These are phyloP conservation scores for Mortierella sp. DNA, from an alignment of 371 early-diverging fungal genomes.

Conservation along the genomic window DNA sequence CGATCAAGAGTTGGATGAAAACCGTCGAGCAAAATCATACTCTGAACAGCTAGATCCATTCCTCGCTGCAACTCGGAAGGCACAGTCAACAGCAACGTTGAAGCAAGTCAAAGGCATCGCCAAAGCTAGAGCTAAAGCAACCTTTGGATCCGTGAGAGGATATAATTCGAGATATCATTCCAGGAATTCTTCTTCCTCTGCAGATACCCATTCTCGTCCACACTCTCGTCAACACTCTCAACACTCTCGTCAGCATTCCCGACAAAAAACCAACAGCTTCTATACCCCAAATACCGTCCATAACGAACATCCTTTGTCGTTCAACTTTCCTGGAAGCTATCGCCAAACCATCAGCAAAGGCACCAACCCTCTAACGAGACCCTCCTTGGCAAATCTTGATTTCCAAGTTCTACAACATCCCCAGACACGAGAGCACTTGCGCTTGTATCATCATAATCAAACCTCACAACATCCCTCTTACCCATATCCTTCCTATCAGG, in stretches of 20 bases:
- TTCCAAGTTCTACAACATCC: slow-evolving; percentile 14
- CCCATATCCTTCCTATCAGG: background rate
- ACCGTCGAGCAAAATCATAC: slow-evolving; percentile 35
- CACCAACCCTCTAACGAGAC: slow-evolving; percentile 20
- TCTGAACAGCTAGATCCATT: slow-evolving; percentile 56
- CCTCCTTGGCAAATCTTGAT: slow-evolving; percentile 1
- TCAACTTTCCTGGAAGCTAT: slow-evolving; percentile 14
- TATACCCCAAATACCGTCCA: background rate
- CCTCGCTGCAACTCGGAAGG: slow-evolving; percentile 41
- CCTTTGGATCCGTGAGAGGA: slow-evolving; percentile 30
- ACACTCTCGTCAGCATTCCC: slow-evolving; percentile 31
- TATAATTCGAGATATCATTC: slow-evolving; percentile 22
- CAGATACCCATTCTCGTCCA: background rate
- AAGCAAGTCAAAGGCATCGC: slow-evolving; percentile 38
- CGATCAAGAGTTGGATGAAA: slow-evolving; percentile 32
- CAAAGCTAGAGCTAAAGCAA: slow-evolving; percentile 39
- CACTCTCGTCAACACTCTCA: slow-evolving; percentile 28
- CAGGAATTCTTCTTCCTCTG: slow-evolving; percentile 24
- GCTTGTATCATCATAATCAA: slow-evolving; percentile 20
- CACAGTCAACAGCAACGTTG: slow-evolving; percentile 27
- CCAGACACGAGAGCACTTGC: slow-evolving; percentile 23
- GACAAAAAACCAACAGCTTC: slow-evolving; percentile 8
- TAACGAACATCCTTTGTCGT: background rate
- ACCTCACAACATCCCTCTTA: slow-evolving; percentile 1
- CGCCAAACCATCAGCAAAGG: background rate